These are phyloP conservation scores for Coccomyxa subellipsoidea DNA, from an alignment of 163 green algal species.

Conservation along the genomic window DNA sequence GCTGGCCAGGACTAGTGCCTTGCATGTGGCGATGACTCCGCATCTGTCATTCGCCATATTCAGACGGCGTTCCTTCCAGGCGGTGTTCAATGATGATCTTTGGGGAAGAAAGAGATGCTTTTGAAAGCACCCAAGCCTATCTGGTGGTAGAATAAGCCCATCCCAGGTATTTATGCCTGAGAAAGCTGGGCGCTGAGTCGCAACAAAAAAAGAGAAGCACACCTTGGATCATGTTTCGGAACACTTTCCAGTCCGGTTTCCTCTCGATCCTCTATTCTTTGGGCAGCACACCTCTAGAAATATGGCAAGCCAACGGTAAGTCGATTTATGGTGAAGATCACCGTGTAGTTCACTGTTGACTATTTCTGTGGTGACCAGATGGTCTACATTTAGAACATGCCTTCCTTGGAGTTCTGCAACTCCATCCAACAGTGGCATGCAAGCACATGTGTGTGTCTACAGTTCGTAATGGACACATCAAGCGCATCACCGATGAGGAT, in stretches of 20 bases:
- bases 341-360: neutral
- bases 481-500: slow-evolving; percentile 90
- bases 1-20: no score
- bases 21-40: no score
- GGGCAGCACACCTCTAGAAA: slow-evolving; percentile 91
- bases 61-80: no score
- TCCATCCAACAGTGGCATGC: neutral
- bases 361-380: neutral
- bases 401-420: slow-evolving; percentile 1
- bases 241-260: slow-evolving; percentile 84
- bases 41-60: no score
- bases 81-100: no score
- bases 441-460: slow-evolving; percentile 21
- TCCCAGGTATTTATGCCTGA: no score
- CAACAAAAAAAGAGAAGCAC: no score
- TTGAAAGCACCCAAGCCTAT: no score
- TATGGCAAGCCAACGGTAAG: slow-evolving; percentile 91
- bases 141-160: no score
- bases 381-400: slow-evolving; percentile 10
- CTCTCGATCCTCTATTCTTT: slow-evolving; percentile 95
- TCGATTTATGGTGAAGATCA: neutral
- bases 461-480: slow-evolving; percentile 94
- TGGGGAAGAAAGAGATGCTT: no score
- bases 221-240: slow-evolving; percentile 62
- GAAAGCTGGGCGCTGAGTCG: no score